These are phyloP conservation scores for Macaranga tanarius DNA, from an alignment of 441 rosid genomes.

Conservation along the genomic window DNA sequence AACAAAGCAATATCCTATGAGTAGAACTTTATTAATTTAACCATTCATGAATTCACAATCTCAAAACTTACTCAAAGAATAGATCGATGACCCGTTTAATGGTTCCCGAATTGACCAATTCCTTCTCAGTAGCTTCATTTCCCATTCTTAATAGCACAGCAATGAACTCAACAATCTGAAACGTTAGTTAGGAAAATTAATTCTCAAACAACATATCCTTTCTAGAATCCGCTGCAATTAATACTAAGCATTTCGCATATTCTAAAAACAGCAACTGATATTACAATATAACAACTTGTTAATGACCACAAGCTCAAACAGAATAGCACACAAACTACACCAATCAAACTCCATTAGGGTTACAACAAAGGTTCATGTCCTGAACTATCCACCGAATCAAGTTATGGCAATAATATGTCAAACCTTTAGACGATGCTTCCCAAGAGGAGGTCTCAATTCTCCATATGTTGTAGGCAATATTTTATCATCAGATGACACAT, in stretches of 20 bases:
- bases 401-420: slow-evolving; percentile 24
- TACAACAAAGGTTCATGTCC: neutral
- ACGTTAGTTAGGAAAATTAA: slow-evolving; percentile 18
- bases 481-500: slow-evolving; percentile 74
- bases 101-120: slow-evolving; percentile 81
- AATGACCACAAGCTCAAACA: neutral
- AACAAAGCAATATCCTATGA: neutral
- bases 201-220: neutral
- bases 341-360: slow-evolving; percentile 7
- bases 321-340: slow-evolving; percentile 13
- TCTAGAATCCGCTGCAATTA: neutral
- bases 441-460: slow-evolving; percentile 91
- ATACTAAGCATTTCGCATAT: neutral
- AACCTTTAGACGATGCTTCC: slow-evolving; percentile 99
- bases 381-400: slow-evolving; percentile 11
- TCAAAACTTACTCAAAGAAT: slow-evolving; percentile 76
- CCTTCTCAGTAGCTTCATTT: slow-evolving; percentile 80
- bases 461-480: slow-evolving; percentile 91
- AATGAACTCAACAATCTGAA: slow-evolving; percentile 88
- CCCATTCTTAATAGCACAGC: slow-evolving; percentile 77
- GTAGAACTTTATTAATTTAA: neutral
- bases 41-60: slow-evolving; percentile 15
- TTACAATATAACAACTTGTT: neutral
- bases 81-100: slow-evolving; percentile 74
- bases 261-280: neutral